Percentiles rank a stretch among this genome's conserved stretches.
Conservation (phyloP, 257 asterid genomes). For the Solanum bukasovii region DNA sequence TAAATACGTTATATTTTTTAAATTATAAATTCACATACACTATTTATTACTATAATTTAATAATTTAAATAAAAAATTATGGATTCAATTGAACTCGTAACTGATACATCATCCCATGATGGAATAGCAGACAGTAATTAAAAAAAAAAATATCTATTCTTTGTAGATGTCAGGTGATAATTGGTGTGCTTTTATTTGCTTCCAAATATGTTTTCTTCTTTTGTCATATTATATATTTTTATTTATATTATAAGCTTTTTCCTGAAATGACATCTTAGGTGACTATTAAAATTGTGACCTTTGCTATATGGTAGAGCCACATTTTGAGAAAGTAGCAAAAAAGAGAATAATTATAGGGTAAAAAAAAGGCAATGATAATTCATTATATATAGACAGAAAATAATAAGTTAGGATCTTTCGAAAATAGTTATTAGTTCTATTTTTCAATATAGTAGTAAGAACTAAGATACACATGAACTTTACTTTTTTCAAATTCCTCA, state of each 20-base stretch:
- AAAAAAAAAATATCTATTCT: background rate
- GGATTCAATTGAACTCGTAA: no score
- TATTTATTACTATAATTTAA: no score
- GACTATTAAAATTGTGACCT: background rate
- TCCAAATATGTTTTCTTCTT: background rate
- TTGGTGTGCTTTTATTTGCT: background rate
- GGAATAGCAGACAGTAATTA: no score
- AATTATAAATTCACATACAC: accelerated
- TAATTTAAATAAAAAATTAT: no score
- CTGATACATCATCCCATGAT: background rate
- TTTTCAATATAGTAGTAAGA: background rate
- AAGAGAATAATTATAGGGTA: background rate
- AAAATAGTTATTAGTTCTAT: accelerated
- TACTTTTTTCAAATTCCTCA: no score
- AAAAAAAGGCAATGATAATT: background rate
- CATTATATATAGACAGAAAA: background rate
- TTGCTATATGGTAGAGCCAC: background rate
- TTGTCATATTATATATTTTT: background rate
- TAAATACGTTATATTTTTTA: background rate
- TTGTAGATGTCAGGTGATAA: background rate
- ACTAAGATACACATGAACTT: accelerated
- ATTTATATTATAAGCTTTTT: background rate
- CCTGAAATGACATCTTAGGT: background rate
- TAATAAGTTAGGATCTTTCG: background rate
- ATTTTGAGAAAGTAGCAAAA: background rate